phyloP scores from a whole-genome alignment of 768 basidiomycete genomes.

The Pleurotus pulmonarius region DNA sequence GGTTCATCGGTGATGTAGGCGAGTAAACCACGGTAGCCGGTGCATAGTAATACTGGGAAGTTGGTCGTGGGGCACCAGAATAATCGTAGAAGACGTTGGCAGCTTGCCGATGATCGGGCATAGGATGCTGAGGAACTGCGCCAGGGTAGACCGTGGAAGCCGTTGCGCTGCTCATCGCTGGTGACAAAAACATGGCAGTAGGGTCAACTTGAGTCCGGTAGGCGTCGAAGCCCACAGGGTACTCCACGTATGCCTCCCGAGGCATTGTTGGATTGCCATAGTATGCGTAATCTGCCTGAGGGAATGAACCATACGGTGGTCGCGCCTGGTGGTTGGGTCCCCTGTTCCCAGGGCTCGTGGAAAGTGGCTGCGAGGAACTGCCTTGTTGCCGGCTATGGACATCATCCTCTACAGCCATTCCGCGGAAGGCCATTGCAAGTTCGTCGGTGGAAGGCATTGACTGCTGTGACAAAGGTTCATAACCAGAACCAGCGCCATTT shows the following conservation, averaged over 20 bases:
- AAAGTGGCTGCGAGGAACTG: background rate
- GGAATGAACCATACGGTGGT: conserved; percentile 45
- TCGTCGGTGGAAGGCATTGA: conserved; percentile 38
- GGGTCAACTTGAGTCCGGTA: conserved; percentile 39
- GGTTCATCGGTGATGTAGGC: conserved; percentile 42
- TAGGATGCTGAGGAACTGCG: conserved; percentile 38
- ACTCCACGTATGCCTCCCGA: conserved; percentile 51
- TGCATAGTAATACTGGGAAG: conserved; percentile 57
- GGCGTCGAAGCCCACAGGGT: conserved; percentile 51
- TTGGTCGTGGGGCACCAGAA: conserved; percentile 38
- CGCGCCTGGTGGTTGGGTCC: conserved; percentile 38
- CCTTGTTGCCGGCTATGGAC: conserved; percentile 13
- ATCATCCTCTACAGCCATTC: conserved; percentile 29
- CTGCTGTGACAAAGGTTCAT: conserved; percentile 28
- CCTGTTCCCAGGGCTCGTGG: conserved; percentile 18
- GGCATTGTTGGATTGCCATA: conserved; percentile 43
- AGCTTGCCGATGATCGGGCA: conserved; percentile 37
- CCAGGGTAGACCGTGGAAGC: conserved; percentile 47
- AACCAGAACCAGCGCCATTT: conserved; percentile 7
- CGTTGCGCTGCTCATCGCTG: conserved; percentile 36
- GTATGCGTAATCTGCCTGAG: conserved; percentile 58
- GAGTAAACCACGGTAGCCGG: conserved; percentile 57
- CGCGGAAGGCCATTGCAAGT: conserved; percentile 53
- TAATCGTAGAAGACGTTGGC: conserved; percentile 64
- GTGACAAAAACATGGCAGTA: conserved; percentile 42